Conservation (phyloP, 352 stramenopile genomes). For the Aphanomyces invadans region DNA sequence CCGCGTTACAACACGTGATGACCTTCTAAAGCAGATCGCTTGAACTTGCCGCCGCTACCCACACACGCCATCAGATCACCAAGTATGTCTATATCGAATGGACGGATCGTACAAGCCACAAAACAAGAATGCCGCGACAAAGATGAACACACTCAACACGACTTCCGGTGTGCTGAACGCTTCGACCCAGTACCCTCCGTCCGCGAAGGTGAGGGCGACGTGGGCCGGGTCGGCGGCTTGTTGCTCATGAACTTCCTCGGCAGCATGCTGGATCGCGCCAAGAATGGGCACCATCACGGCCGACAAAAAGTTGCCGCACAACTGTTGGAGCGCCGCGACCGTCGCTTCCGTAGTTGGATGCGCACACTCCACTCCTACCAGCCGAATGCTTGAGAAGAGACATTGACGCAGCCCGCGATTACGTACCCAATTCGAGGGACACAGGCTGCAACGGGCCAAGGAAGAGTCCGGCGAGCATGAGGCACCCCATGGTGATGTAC, state of each 20-base stretch:
- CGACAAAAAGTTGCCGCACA: slow-evolving; percentile 70
- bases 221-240: slow-evolving; percentile 29
- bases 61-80: slow-evolving; percentile 11
- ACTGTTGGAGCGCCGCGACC: slow-evolving; percentile 62
- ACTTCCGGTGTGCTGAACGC: slow-evolving; percentile 49
- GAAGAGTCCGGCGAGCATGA: slow-evolving; percentile 43
- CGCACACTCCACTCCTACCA: slow-evolving; percentile 46
- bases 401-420: neutral
- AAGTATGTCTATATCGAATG: neutral
- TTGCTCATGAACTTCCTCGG: slow-evolving; percentile 27
- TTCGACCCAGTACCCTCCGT: slow-evolving; percentile 24
- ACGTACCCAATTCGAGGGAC: slow-evolving; percentile 46
- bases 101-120: slow-evolving; percentile 55
- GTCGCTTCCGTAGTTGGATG: slow-evolving; percentile 69
- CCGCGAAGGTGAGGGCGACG: too few species aligned
- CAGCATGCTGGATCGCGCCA: slow-evolving; percentile 36
- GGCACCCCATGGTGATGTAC: slow-evolving; percentile 37
- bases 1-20: neutral
- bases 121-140: slow-evolving; percentile 41
- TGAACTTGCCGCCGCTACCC: slow-evolving; percentile 45
- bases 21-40: slow-evolving; percentile 38
- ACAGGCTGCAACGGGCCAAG: slow-evolving; percentile 62
- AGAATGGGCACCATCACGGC: slow-evolving; percentile 48
- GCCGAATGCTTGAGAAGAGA: neutral
- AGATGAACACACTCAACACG: slow-evolving; percentile 40